Conservation (phyloP, 495 filamentous ascomycete genomes). For the Annulohypoxylon maeteangense region DNA sequence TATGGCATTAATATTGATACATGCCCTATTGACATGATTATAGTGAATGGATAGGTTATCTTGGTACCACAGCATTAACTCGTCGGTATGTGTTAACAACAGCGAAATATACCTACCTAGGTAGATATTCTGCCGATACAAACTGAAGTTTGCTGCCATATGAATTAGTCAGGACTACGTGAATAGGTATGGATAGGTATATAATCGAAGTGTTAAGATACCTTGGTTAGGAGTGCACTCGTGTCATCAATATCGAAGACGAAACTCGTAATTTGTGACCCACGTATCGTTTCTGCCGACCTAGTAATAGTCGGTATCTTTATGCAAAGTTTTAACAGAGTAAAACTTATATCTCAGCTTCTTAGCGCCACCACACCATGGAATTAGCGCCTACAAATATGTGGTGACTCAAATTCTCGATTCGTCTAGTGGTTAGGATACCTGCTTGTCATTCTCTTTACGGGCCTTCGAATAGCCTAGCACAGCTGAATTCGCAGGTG, state of each 20-base stretch:
- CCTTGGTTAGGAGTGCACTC: background rate
- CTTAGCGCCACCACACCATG: background rate
- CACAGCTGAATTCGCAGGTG: constrained; percentile 40
- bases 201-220: background rate
- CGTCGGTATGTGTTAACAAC: background rate
- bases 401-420: constrained; percentile 15
- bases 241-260: no score
- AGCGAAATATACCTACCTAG: background rate
- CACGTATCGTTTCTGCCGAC: background rate
- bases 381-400: background rate
- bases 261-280: background rate
- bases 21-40: constrained; percentile 6
- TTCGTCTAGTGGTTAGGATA: constrained; percentile 40
- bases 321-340: background rate
- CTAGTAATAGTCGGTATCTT: background rate
- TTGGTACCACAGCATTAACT: no score
- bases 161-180: no score
- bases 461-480: background rate
- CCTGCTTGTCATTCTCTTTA: constrained; percentile 31
- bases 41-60: background rate
- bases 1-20: background rate
- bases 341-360: background rate
- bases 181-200: no score
- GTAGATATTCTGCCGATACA: no score
- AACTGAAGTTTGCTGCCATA: no score